Conservation (phyloP, 1,284 basidiomycete genomes). For the Schizopora paradoxa region DNA sequence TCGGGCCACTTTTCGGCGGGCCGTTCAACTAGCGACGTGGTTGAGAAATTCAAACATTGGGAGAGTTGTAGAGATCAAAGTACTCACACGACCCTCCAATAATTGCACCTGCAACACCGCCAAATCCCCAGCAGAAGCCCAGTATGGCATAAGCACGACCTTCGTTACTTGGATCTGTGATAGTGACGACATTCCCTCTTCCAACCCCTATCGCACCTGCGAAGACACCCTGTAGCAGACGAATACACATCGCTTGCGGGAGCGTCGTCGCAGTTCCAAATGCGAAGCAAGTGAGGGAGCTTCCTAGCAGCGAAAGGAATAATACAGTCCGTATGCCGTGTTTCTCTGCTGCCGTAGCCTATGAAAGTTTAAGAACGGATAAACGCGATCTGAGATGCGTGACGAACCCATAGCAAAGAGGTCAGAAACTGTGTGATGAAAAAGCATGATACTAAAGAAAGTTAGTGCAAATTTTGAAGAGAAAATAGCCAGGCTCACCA, state of each 20-base stretch:
- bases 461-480: constrained; percentile 11
- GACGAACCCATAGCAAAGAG: constrained; percentile 77
- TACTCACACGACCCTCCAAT: constrained; percentile 78
- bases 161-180: constrained; percentile 90
- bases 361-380: constrained; percentile 12
- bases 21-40: constrained; percentile 57
- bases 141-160: constrained; percentile 91
- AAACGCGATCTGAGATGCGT: constrained; percentile 1
- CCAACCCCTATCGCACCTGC: constrained; percentile 93
- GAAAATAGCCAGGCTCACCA: constrained; percentile 37
- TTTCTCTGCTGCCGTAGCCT: constrained; percentile 91
- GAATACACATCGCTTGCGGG: constrained; percentile 79
- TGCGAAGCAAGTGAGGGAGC: constrained; percentile 68
- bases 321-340: constrained; percentile 86
- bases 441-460: constrained; percentile 61
- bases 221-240: constrained; percentile 93
- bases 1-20: constrained; percentile 83
- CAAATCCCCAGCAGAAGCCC: constrained; percentile 95
- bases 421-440: constrained; percentile 90
- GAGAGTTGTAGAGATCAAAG: constrained; percentile 8
- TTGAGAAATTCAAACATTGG: too few relatives aligned
- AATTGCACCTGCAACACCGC: constrained; percentile 86
- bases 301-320: constrained; percentile 80
- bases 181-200: constrained; percentile 80
- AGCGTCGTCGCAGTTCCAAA: constrained; percentile 86